Evolutionary conservation across 768 basidiomycete species (phyloP).

Genomic region (Suillus subaureus): DNA sequence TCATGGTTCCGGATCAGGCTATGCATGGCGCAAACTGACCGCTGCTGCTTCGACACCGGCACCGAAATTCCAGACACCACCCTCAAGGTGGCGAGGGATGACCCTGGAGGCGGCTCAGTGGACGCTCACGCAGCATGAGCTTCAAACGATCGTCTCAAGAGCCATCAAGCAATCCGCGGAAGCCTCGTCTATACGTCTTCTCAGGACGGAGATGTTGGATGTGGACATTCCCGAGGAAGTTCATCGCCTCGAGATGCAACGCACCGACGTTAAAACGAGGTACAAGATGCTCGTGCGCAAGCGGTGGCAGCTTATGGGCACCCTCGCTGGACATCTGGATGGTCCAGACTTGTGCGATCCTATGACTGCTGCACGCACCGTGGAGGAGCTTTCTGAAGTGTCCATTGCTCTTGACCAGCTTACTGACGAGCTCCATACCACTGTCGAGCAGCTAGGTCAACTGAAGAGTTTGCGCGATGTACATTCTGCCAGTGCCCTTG

Average conservation of each 20-base stretch:
- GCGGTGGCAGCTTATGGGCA: conserved; percentile 54
- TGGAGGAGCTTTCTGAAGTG: conserved; percentile 66
- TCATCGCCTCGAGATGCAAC: conserved; percentile 54
- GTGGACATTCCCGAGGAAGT: conserved; percentile 67
- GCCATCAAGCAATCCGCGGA: conserved; percentile 76
- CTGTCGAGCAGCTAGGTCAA: conserved; percentile 65
- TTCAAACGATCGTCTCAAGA: conserved; percentile 73
- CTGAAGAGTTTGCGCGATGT: conserved; percentile 62
- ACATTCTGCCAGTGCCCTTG: conserved; percentile 74
- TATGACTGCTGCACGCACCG: conserved; percentile 39
- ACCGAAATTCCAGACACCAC: conserved; percentile 60
- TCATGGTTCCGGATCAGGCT: conserved; percentile 8
- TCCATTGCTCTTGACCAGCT: conserved; percentile 56
- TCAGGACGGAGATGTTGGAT: conserved; percentile 64
- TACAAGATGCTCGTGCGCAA: conserved; percentile 62
- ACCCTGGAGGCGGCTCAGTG: conserved; percentile 85
- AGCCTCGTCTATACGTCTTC: conserved; percentile 68
- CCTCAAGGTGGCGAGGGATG: conserved; percentile 67
- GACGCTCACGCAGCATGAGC: conserved; percentile 75
- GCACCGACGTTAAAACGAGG: conserved; percentile 60
- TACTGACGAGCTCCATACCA: conserved; percentile 66
- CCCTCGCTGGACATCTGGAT: conserved; percentile 46
- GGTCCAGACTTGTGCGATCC: conserved; percentile 42
- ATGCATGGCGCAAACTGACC: conserved; percentile 27
- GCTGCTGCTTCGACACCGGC: conserved; percentile 30